Conservation (phyloP, 345 rosid genomes). For the Rhodomyrtus tomentosa region DNA sequence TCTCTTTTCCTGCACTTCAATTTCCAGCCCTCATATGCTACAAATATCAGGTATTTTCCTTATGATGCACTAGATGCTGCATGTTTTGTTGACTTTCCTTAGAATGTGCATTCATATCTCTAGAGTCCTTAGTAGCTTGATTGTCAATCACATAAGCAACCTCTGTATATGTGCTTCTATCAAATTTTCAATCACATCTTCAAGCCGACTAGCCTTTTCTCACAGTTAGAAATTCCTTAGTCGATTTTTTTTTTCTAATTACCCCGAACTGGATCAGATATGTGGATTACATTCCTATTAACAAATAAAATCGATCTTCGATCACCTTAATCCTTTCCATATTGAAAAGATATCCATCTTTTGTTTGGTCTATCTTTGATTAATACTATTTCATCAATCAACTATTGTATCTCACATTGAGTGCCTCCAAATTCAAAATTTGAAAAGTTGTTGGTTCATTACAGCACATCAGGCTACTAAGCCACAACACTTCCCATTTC, state of each 20-base stretch:
- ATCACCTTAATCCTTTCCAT: neutral
- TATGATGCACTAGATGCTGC: neutral
- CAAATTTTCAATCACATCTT: neutral
- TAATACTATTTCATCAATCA: neutral
- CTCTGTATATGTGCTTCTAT: neutral
- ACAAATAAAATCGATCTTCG: neutral
- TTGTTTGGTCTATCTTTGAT: neutral
- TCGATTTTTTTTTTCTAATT: neutral
- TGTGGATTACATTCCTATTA: neutral
- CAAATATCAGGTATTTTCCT: neutral
- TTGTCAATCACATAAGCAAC: neutral
- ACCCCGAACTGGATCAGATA: neutral
- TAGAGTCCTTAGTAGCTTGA: neutral
- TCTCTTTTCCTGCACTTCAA: neutral
- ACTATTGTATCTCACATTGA: neutral
- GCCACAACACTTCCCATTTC: neutral
- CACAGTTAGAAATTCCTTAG: neutral
- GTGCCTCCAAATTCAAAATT: neutral
- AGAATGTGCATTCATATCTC: neutral
- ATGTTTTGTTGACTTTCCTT: neutral
- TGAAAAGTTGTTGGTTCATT: neutral
- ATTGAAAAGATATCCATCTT: neutral
- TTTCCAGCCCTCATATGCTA: neutral
- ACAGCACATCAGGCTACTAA: neutral
- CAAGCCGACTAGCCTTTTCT: neutral